Evolutionary conservation across 139 green algal genomes (phyloP).

Genomic region (Pycnococcus provasolii): DNA sequence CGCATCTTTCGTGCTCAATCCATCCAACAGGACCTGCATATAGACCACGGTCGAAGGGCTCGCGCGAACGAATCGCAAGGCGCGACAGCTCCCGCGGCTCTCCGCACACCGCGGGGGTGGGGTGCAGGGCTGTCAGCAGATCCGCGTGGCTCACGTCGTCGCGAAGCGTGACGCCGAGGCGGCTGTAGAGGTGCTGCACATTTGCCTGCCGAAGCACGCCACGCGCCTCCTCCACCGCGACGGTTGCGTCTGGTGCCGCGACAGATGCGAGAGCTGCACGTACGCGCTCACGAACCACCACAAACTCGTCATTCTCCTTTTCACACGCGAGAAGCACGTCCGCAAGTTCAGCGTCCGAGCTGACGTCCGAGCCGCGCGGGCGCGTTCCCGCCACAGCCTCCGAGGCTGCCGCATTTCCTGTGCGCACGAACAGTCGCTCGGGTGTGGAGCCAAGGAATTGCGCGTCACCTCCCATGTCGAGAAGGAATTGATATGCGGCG

Average conservation of each 20-base stretch:
- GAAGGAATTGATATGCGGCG: not conserved
- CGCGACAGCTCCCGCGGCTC: conserved; percentile 40
- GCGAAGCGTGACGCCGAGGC: conserved; percentile 57
- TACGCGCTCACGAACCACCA: conserved; percentile 36
- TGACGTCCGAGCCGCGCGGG: conserved; percentile 39
- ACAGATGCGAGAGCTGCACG: conserved; percentile 41
- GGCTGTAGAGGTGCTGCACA: conserved; percentile 92
- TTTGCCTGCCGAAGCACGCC: conserved; percentile 69
- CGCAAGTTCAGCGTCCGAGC: conserved; percentile 41
- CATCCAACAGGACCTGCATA: conserved; percentile 93
- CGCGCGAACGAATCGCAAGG: conserved; percentile 31
- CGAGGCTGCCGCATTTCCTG: conserved; percentile 48
- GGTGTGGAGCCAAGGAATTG: conserved; percentile 82
- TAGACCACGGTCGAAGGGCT: conserved; percentile 90
- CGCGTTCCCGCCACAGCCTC: conserved; percentile 90
- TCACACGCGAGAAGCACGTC: conserved; percentile 67
- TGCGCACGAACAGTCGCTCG: conserved; percentile 79
- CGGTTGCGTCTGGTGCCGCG: conserved; percentile 36
- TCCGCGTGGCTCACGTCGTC: conserved; percentile 43
- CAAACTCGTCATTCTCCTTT: conserved; percentile 94
- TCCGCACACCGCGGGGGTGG: conserved; percentile 74
- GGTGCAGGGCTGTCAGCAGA: conserved; percentile 43
- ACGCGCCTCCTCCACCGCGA: conserved; percentile 70
- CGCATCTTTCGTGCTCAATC: conserved; percentile 59
- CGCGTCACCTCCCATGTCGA: not conserved